Percentiles rank a stretch among this genome's conserved stretches.
These are phyloP conservation scores for Capsicum baccatum DNA, from an alignment of 257 asterid species.

Conservation along the genomic window DNA sequence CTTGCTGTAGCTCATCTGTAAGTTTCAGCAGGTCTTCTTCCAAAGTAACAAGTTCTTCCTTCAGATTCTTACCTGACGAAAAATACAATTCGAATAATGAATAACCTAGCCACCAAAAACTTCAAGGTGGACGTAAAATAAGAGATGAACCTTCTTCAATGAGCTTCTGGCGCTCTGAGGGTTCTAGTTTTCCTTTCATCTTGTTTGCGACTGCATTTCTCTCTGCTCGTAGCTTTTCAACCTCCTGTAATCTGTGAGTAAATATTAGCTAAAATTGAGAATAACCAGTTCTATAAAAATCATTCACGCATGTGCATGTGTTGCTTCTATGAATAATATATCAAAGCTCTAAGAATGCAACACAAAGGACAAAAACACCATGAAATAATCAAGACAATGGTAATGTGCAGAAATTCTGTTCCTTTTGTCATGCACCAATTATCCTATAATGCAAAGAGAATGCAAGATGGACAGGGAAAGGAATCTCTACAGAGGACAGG, in stretches of 20 bases:
- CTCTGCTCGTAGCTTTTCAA: slow-evolving; percentile 90
- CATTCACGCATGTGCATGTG: not conserved
- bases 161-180: slow-evolving; percentile 80
- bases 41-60: slow-evolving; percentile 75
- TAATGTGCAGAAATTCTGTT: not conserved
- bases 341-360: slow-evolving; percentile 6
- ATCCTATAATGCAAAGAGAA: not conserved
- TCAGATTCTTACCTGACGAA: slow-evolving; percentile 72
- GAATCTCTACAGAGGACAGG: not conserved
- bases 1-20: slow-evolving; percentile 82
- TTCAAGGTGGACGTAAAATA: slow-evolving; percentile 27
- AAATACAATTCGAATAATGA: slow-evolving; percentile 29
- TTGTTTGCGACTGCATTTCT: slow-evolving; percentile 91
- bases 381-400: not conserved
- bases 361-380: not conserved
- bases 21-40: slow-evolving; percentile 85
- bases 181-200: slow-evolving; percentile 92
- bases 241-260: slow-evolving; percentile 96
- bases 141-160: slow-evolving; percentile 80
- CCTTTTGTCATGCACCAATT: not conserved
- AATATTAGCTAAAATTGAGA: slow-evolving; percentile 63
- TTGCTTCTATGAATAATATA: not conserved
- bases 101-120: slow-evolving; percentile 21
- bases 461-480: not conserved
- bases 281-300: slow-evolving; percentile 31